phyloP scores from a whole-genome alignment of 352 stramenopile genomes.

The Phytopythium helicoides region DNA sequence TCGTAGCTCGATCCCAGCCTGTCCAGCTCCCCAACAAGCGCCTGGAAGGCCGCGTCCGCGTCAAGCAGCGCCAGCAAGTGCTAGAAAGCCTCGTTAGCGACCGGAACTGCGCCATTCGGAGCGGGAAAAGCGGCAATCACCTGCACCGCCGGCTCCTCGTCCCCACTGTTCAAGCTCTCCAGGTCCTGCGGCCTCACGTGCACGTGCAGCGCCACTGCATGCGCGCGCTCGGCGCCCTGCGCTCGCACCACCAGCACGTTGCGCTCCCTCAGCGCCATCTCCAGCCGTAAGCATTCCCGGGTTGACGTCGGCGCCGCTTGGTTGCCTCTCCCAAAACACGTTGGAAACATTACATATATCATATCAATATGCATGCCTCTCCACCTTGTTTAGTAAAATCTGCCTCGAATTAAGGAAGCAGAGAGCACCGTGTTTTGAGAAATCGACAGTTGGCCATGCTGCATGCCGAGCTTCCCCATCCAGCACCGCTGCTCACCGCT shows the following conservation, averaged over 20 bases:
- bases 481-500: slow-evolving; percentile 56
- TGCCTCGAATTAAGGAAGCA: too few species aligned
- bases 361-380: too few species aligned
- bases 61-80: slow-evolving; percentile 48
- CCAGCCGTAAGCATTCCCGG: slow-evolving; percentile 2
- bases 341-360: too few species aligned
- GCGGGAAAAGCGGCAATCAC: slow-evolving; percentile 10
- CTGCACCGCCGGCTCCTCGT: slow-evolving; percentile 30
- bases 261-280: slow-evolving; percentile 46
- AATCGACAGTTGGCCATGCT: slow-evolving; percentile 4
- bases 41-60: slow-evolving; percentile 48
- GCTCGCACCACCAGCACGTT: slow-evolving; percentile 63
- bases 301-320: background rate
- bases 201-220: slow-evolving; percentile 55
- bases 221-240: slow-evolving; percentile 37
- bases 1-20: slow-evolving; percentile 29
- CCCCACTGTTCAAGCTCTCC: slow-evolving; percentile 42
- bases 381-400: too few species aligned
- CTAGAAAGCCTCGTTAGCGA: slow-evolving; percentile 13
- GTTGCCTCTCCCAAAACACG: background rate
- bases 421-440: too few species aligned
- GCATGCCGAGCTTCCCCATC: slow-evolving; percentile 34
- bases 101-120: background rate
- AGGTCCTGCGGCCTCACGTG: slow-evolving; percentile 61
- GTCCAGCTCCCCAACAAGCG: slow-evolving; percentile 49